Evolutionary conservation across 768 basidiomycete genomes (phyloP).

Genomic region (Auricularia auricula-judae): DNA sequence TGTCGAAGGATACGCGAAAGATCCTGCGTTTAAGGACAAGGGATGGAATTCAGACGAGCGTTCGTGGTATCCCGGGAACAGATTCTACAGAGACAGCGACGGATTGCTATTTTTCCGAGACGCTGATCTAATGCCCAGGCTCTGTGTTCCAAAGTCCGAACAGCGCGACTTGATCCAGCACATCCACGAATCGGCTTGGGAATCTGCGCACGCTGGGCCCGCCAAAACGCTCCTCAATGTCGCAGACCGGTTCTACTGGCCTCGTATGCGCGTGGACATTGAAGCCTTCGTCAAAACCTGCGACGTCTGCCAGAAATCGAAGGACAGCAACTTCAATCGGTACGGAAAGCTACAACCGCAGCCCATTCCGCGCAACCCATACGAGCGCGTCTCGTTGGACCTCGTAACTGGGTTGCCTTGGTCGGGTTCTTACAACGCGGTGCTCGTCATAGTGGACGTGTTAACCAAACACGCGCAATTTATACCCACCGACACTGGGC

Average conservation of each 20-base stretch:
- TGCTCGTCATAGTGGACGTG: conserved; percentile 14
- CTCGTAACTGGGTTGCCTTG: conserved; percentile 16
- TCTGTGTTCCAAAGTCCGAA: conserved; percentile 6
- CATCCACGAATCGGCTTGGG: conserved; percentile 5
- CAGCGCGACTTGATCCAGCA: conserved; percentile 1
- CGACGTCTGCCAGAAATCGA: conserved; percentile 11
- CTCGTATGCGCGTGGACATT: conserved; percentile 9
- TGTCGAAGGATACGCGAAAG: conserved; percentile 3
- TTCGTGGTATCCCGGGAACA: not conserved
- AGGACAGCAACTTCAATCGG: not conserved
- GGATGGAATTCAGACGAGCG: not conserved
- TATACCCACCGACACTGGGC: conserved; percentile 9
- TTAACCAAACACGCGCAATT: conserved; percentile 10
- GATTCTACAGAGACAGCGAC: not conserved
- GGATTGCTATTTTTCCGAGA: conserved; percentile 4
- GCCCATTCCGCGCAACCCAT: conserved; percentile 5
- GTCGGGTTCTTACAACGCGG: conserved; percentile 10
- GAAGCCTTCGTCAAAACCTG: conserved; percentile 2
- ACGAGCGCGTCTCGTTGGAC: conserved; percentile 18
- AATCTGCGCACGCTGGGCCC: conserved; percentile 6
- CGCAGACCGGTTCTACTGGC: conserved; percentile 1
- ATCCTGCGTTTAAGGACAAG: conserved; percentile 1
- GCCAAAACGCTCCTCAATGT: conserved; percentile 6
- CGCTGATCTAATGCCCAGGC: not conserved
- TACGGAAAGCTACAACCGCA: conserved; percentile 6